A percentile compares a stretch with the other conserved stretches of the same genome.
phyloP scores from a whole-genome alignment of 2,329 filamentous ascomycete genomes.

The Colletotrichum sp. region DNA sequence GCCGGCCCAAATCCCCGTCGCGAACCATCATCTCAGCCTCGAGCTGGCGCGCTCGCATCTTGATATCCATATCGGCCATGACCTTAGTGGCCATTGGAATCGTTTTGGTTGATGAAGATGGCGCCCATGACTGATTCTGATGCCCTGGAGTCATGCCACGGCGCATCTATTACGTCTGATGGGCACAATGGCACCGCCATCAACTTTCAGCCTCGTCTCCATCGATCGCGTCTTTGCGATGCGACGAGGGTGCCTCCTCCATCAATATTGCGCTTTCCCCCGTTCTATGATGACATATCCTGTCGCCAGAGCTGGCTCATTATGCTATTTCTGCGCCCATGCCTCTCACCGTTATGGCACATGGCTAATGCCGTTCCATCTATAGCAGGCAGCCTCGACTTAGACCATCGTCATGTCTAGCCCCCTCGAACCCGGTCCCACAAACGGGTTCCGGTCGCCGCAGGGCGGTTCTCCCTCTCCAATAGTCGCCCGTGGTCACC shows the following conservation, averaged over 20 bases:
- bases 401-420: conserved; percentile 69
- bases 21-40: conserved; percentile 40
- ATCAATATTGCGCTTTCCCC: conserved; percentile 48
- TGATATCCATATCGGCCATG: conserved; percentile 35
- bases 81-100: conserved; percentile 26
- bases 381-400: conserved; percentile 59
- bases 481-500: conserved; percentile 46
- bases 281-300: conserved; percentile 25
- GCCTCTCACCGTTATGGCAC: conserved; percentile 5
- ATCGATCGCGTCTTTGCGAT: conserved; percentile 46
- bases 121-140: conserved; percentile 37
- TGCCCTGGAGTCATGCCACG: conserved; percentile 28
- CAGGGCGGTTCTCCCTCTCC: conserved; percentile 50
- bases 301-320: conserved; percentile 40
- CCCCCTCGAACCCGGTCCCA: conserved; percentile 64
- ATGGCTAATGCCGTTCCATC: conserved; percentile 41
- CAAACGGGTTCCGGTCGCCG: conserved; percentile 71
- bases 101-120: conserved; percentile 38
- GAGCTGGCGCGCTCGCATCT: conserved; percentile 34
- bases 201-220: conserved; percentile 54
- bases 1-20: conserved; percentile 37
- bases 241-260: conserved; percentile 47
- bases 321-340: conserved; percentile 43
- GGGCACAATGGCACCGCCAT: conserved; percentile 49
- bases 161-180: conserved; percentile 24